phyloP scores from a whole-genome alignment of 768 basidiomycete species.

The Hirschioporus abietinus region DNA sequence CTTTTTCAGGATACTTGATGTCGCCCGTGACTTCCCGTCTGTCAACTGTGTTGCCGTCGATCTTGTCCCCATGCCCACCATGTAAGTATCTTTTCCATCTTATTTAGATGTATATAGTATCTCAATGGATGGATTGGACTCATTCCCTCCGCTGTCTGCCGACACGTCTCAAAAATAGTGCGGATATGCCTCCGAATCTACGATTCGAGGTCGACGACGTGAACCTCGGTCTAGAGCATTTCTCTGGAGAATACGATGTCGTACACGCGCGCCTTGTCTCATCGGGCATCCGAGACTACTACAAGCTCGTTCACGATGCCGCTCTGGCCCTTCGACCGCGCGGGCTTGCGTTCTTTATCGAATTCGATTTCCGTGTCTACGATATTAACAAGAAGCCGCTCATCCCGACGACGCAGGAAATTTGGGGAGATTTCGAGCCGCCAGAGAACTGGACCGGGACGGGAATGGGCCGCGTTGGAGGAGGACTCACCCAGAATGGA shows the following conservation, averaged over 20 bases:
- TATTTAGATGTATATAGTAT: slow-evolving; percentile 11
- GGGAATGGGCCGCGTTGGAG: neutral
- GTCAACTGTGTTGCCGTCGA: slow-evolving; percentile 70
- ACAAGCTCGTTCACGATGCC: slow-evolving; percentile 59
- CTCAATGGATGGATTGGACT: slow-evolving; percentile 11
- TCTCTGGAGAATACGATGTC: slow-evolving; percentile 71
- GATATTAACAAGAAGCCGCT: slow-evolving; percentile 43
- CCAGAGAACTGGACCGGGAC: neutral
- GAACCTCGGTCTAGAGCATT: slow-evolving; percentile 80
- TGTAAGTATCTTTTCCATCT: slow-evolving; percentile 36
- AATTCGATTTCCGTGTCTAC: slow-evolving; percentile 67
- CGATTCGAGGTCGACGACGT: slow-evolving; percentile 82
- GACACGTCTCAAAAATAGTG: slow-evolving; percentile 22
- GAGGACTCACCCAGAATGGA: neutral
- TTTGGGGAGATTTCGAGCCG: slow-evolving; percentile 21
- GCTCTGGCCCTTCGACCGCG: slow-evolving; percentile 61
- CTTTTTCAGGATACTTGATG: slow-evolving; percentile 63
- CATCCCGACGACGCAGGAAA: slow-evolving; percentile 34
- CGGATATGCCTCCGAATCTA: slow-evolving; percentile 58
- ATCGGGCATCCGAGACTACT: slow-evolving; percentile 70
- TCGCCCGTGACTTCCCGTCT: slow-evolving; percentile 67
- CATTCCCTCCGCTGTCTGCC: slow-evolving; percentile 24
- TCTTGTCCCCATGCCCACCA: slow-evolving; percentile 71
- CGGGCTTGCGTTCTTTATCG: slow-evolving; percentile 60
- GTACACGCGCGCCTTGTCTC: slow-evolving; percentile 69